These are phyloP conservation scores for Coemansia sp. DNA, from an alignment of 192 early-diverging fungal genomes.

Conservation along the genomic window DNA sequence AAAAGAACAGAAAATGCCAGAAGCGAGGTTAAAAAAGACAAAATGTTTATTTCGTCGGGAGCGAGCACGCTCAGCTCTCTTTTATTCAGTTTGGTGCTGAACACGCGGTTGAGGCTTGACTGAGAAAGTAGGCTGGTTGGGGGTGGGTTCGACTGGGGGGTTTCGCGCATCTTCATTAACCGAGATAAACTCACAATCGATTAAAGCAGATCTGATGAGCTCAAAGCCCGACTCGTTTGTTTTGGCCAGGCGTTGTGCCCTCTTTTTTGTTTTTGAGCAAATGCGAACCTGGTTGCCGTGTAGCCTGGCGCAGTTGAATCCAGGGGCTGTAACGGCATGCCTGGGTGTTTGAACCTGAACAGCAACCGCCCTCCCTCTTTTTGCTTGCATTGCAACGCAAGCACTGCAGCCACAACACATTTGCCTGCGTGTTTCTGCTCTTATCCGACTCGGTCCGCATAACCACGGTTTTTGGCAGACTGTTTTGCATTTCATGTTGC, in stretches of 20 bases:
- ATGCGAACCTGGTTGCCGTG: not conserved
- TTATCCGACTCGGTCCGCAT: too few species aligned
- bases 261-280: not conserved
- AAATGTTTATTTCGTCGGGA: too few species aligned
- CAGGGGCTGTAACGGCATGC: not conserved
- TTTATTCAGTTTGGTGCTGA: slow-evolving; percentile 8
- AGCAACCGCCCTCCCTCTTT: not conserved
- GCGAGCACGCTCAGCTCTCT: not conserved
- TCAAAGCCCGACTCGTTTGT: slow-evolving; percentile 4
- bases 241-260: not conserved
- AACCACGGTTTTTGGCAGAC: too few species aligned
- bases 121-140: not conserved
- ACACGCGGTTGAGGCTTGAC: slow-evolving; percentile 2
- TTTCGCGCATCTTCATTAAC: not conserved
- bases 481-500: too few species aligned
- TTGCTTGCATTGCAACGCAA: not conserved
- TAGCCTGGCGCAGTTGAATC: not conserved
- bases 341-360: too few species aligned
- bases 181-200: slow-evolving; percentile 7
- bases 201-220: slow-evolving; percentile 8
- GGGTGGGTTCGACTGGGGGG: not conserved
- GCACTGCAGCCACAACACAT: too few species aligned
- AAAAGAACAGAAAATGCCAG: too few species aligned
- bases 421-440: too few species aligned
- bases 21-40: too few species aligned